Conservation (phyloP, 2,329 filamentous ascomycete species). For the Botrytis fabae region DNA sequence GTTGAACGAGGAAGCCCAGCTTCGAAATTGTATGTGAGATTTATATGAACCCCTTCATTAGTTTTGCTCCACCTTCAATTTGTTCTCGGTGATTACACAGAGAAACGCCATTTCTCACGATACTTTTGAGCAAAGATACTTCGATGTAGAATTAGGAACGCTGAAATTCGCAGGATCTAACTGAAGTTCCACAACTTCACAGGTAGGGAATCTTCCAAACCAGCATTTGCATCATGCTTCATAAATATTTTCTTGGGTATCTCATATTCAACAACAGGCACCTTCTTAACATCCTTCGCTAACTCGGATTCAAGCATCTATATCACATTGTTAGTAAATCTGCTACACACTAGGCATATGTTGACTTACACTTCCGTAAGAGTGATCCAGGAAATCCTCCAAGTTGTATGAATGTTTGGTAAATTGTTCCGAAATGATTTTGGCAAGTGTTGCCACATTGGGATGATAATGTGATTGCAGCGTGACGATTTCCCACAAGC, state of each 20-base stretch:
- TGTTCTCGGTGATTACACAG: slow-evolving; percentile 22
- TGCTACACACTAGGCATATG: neutral
- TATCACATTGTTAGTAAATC: slow-evolving; percentile 40
- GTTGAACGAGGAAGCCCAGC: slow-evolving; percentile 1
- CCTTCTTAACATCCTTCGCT: slow-evolving; percentile 78
- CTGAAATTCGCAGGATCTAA: slow-evolving; percentile 20
- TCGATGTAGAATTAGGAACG: slow-evolving; percentile 1
- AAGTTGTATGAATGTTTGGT: slow-evolving; percentile 92
- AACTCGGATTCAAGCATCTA: slow-evolving; percentile 84
- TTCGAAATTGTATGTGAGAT: slow-evolving; percentile 7
- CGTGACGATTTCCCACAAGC: slow-evolving; percentile 91
- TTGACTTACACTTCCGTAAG: slow-evolving; percentile 72
- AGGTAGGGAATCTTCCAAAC: slow-evolving; percentile 54
- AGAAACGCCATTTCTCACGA: slow-evolving; percentile 12
- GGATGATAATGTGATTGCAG: slow-evolving; percentile 94
- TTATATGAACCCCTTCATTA: slow-evolving; percentile 12
- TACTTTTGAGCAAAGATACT: neutral
- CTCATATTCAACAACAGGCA: slow-evolving; percentile 87
- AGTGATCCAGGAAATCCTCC: slow-evolving; percentile 97
- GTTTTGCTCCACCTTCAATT: slow-evolving; percentile 24
- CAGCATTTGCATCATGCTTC: slow-evolving; percentile 49
- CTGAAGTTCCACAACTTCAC: slow-evolving; percentile 63
- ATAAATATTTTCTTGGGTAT: slow-evolving; percentile 61
- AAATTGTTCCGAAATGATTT: slow-evolving; percentile 94
- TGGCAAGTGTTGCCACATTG: slow-evolving; percentile 90